Percentiles rank a stretch among this genome's conserved stretches.
Conservation (phyloP, 148 eudicot species). For the Chenopodium quinoa region DNA sequence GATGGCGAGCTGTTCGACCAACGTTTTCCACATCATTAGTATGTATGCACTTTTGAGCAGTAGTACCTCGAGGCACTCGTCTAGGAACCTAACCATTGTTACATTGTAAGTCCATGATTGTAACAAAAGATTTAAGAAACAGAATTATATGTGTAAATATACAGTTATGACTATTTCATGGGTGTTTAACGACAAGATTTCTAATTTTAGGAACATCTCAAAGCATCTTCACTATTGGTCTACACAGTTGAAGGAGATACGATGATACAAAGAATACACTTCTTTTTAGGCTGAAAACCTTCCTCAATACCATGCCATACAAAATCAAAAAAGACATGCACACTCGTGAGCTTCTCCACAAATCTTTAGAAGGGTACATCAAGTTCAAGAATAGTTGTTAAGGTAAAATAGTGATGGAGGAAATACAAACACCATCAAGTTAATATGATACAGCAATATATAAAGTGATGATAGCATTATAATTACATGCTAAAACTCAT, state of each 20-base stretch:
- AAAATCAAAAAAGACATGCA: background rate
- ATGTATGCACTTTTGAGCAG: conserved; percentile 91
- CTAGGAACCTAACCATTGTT: conserved; percentile 61
- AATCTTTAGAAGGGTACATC: background rate
- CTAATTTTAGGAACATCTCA: background rate
- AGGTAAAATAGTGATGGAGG: background rate
- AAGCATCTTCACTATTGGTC: background rate
- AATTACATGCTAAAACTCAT: conserved; percentile 8
- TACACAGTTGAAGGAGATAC: background rate
- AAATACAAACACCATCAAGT: background rate
- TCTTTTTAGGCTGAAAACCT: background rate
- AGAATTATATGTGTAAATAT: background rate
- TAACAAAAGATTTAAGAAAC: background rate
- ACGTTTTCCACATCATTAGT: conserved; percentile 97
- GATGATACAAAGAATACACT: background rate
- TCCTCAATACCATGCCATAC: background rate
- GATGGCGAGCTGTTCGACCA: conserved; percentile 92
- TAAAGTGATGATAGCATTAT: background rate
- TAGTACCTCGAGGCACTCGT: conserved; percentile 80
- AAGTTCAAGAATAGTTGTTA: background rate
- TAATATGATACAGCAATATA: background rate
- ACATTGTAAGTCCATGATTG: background rate
- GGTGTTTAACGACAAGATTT: background rate
- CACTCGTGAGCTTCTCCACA: background rate
- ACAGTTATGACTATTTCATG: background rate